Evolutionary conservation across 257 asterid species (phyloP).

Genomic region (Vinca minor): DNA sequence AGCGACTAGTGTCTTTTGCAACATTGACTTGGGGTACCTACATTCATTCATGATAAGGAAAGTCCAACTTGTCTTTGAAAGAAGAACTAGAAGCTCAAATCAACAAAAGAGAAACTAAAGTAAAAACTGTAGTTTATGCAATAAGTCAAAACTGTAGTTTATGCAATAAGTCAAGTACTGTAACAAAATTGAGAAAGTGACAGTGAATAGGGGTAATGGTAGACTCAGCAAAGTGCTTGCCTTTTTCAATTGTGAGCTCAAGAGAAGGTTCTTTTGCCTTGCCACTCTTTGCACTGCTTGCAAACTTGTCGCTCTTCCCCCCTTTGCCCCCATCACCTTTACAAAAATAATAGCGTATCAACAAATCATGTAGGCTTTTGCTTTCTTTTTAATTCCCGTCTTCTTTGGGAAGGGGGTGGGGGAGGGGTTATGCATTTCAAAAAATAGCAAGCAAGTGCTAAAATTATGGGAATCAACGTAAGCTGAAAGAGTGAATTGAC

Average conservation of each 20-base stretch:
- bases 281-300: conserved; percentile 40
- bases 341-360: conserved; percentile 15
- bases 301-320: conserved; percentile 52
- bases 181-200: not conserved
- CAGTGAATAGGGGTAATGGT: not conserved
- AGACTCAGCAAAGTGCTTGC: conserved; percentile 17
- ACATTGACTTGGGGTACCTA: too few species aligned
- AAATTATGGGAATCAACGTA: conserved; percentile 10
- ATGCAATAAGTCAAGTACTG: not conserved
- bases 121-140: not conserved
- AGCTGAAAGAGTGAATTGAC: conserved; percentile 8
- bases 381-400: too few species aligned
- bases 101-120: not conserved
- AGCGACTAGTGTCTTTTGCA: too few species aligned
- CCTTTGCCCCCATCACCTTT: conserved; percentile 35
- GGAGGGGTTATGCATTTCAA: too few species aligned
- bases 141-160: not conserved
- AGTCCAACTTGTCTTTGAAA: too few species aligned
- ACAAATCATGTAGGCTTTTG: conserved; percentile 2
- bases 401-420: not conserved
- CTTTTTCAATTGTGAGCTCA: conserved; percentile 53
- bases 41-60: too few species aligned
- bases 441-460: conserved; percentile 11
- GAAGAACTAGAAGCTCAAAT: not conserved
- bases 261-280: conserved; percentile 36